phyloP scores from a whole-genome alignment of 306 rosid species.

The Sechiopsis laciniata region DNA sequence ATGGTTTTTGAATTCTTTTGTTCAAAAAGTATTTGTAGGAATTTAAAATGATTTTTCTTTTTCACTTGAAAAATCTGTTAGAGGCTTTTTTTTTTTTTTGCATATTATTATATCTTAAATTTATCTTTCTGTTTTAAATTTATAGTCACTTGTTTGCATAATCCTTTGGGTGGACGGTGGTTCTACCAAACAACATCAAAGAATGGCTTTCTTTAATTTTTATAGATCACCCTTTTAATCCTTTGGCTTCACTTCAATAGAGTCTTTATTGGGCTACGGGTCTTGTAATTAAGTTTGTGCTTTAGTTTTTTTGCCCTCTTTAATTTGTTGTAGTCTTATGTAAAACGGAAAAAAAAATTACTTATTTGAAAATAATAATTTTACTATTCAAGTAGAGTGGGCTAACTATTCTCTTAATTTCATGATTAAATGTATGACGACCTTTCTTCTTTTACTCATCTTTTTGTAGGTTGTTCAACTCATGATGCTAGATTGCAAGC shows the following conservation, averaged over 20 bases:
- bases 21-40: neutral
- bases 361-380: neutral
- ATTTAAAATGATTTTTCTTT: neutral
- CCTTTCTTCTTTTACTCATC: conserved; percentile 19
- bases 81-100: neutral
- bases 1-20: neutral
- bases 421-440: conserved; percentile 16
- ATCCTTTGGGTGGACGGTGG: neutral
- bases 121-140: neutral
- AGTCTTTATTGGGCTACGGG: neutral
- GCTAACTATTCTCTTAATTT: conserved; percentile 14
- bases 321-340: neutral
- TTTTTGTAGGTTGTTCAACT: conserved; percentile 67
- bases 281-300: neutral
- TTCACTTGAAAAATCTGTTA: neutral
- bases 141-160: neutral
- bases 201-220: neutral
- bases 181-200: neutral
- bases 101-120: neutral
- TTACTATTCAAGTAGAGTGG: neutral
- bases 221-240: neutral
- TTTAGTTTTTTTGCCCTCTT: neutral
- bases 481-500: conserved; percentile 92
- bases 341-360: neutral
- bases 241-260: neutral